A percentile compares a stretch with the other conserved stretches of the same genome.
These are phyloP conservation scores for Pelagophyceae sp. DNA, from an alignment of 352 stramenopile species.

Conservation along the genomic window DNA sequence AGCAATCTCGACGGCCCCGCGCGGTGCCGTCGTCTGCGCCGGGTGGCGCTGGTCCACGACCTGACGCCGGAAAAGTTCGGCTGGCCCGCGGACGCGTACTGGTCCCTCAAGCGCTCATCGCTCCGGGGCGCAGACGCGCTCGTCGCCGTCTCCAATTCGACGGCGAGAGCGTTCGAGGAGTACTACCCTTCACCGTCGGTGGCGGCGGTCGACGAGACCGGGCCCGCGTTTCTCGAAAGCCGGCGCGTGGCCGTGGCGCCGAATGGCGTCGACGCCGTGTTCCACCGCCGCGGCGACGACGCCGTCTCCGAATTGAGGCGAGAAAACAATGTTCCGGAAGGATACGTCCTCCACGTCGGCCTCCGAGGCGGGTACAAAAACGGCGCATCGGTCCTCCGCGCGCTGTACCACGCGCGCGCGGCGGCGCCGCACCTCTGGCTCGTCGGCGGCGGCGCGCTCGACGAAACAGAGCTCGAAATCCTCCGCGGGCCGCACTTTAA, in stretches of 20 bases:
- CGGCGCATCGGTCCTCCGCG: conserved; percentile 13
- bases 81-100: conserved; percentile 27
- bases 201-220: too few relatives aligned
- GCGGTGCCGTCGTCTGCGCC: too few relatives aligned
- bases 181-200: conserved; percentile 20
- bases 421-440: conserved; percentile 20
- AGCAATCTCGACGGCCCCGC: conserved; percentile 5
- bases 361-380: conserved; percentile 35
- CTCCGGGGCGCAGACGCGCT: conserved; percentile 14
- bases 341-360: conserved; percentile 33
- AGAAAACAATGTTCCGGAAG: background rate
- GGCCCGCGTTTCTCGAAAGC: too few relatives aligned
- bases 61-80: conserved; percentile 36
- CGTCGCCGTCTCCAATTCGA: conserved; percentile 27
- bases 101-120: conserved; percentile 23
- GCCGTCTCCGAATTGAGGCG: background rate
- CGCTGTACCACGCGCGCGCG: conserved; percentile 3
- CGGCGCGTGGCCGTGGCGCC: conserved; percentile 21
- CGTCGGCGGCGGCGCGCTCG: conserved; percentile 27
- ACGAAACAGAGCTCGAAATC: conserved; percentile 23
- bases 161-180: conserved; percentile 14
- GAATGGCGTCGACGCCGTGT: conserved; percentile 26
- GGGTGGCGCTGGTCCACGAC: conserved; percentile 35
- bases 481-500: conserved; percentile 16
- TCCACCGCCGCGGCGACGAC: conserved; percentile 24